Conservation (phyloP, 257 asterid species). For the Schizonepeta tenuifolia region DNA sequence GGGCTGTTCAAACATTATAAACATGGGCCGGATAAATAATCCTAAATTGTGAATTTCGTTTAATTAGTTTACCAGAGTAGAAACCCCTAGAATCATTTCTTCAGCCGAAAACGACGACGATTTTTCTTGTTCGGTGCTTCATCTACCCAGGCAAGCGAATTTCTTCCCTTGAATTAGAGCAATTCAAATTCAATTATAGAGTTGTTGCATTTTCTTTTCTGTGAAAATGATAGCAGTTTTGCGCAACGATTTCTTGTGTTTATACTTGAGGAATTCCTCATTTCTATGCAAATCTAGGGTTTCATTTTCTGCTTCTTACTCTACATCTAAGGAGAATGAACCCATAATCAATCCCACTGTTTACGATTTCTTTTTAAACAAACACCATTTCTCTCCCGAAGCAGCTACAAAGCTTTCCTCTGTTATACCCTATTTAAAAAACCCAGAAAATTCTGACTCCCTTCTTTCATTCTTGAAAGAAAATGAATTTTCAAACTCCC, state of each 20-base stretch:
- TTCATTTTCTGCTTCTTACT: background rate
- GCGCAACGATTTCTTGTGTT: slow-evolving; percentile 9
- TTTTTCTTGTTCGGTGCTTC: no score
- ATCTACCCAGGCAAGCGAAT: background rate
- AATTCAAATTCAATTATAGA: no score
- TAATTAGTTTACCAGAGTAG: no score
- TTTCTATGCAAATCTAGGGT: slow-evolving; percentile 25
- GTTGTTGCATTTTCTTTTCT: no score
- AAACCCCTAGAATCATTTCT: no score
- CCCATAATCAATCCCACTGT: background rate
- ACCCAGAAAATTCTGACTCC: slow-evolving; percentile 24
- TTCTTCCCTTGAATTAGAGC: background rate
- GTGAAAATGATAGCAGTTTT: background rate
- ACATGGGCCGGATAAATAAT: no score
- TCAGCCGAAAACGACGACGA: no score
- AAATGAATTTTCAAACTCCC: slow-evolving; percentile 41
- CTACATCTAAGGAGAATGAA: slow-evolving; percentile 20
- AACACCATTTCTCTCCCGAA: slow-evolving; percentile 40
- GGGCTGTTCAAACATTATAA: no score
- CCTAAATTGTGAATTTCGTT: no score
- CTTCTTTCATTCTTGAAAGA: slow-evolving; percentile 35
- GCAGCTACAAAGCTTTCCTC: slow-evolving; percentile 32
- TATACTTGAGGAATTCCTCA: slow-evolving; percentile 7
- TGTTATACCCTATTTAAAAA: slow-evolving; percentile 2
- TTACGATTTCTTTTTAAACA: slow-evolving; percentile 21